phyloP scores from a whole-genome alignment of 2,329 filamentous ascomycete species.

The Sclerotinia nivalis region DNA sequence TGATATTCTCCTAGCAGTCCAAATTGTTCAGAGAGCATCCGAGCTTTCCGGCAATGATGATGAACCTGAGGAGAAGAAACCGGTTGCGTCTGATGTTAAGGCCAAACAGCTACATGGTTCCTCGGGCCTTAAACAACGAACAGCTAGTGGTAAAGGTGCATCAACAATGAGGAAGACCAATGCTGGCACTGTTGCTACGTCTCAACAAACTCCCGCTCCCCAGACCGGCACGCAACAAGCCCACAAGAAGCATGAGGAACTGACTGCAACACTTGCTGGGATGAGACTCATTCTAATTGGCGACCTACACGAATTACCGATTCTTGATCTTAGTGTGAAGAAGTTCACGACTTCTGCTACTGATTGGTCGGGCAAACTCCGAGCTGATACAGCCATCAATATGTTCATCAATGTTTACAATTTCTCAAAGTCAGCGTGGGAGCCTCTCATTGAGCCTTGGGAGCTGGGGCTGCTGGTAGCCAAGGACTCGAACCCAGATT shows the following conservation, averaged over 20 bases:
- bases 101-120: conserved; percentile 50
- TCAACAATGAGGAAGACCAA: conserved; percentile 52
- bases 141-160: conserved; percentile 57
- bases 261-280: conserved; percentile 84
- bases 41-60: conserved; percentile 73
- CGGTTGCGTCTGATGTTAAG: conserved; percentile 52
- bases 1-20: conserved; percentile 90
- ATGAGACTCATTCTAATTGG: conserved; percentile 92
- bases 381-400: conserved; percentile 85
- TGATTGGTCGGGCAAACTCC: conserved; percentile 88
- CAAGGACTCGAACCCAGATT: conserved; percentile 71
- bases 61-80: conserved; percentile 48
- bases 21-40: conserved; percentile 87
- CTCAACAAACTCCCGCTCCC: conserved; percentile 17
- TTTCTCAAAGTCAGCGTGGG: conserved; percentile 98
- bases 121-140: conserved; percentile 53
- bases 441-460: conserved; percentile 95
- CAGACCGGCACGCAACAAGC: conserved; percentile 41
- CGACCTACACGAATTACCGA: conserved; percentile 90
- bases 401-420: conserved; percentile 98
- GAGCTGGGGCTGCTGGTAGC: conserved; percentile 87
- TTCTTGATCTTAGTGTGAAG: conserved; percentile 91
- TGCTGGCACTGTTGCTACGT: conserved; percentile 41
- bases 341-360: conserved; percentile 80
- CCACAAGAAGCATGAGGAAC: conserved; percentile 64